Evolutionary conservation across 768 basidiomycete genomes (phyloP), one percentile per base, ranked within the genome.

Genomic region (Psilocybe cyanescens): DNA sequence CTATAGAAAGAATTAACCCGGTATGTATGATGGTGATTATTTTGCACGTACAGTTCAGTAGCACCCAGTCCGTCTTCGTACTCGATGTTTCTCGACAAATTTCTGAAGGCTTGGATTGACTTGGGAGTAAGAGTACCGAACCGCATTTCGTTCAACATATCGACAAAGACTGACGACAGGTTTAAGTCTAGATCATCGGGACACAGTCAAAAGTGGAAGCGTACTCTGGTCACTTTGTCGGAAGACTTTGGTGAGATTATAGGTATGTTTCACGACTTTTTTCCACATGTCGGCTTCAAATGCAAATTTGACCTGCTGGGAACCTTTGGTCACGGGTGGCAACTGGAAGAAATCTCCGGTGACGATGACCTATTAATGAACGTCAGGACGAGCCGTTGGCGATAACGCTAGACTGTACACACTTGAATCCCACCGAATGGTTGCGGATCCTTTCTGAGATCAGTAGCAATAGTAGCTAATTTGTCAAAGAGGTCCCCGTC

Each of bases 321-420:
- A 70, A 28, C 83, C 80, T 72, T 89, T 95, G 6, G 80, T 79
- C 0, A 99, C 95, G 2, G 97, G 97, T 0, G 97, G 97, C 4
- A 99, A 84, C 72, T 99, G 97, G 78, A 99, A 98, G 78, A 99
- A 99, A 71, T 99, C 97, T 7, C 97, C 97, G 1, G 95, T 97
- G 24, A 98, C 89, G 61, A 99, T 81, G 44, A 98, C 76, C 92
- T 95, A 70, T 6, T 6, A 16, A 55, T 24, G 9, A 39, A 48
- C 56, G n/a, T 33, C 4, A 19, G 19, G n/a, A 14, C 39, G 8
- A 56, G 12, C 30, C 2, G 24, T 3, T 12, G 11, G 6, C 17
- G 6, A 14, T 45, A 45, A 16, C 37, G 8, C 31, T 47, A 50
- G 3, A 31, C 16, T 28, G 58, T 37, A 46, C 72, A 8, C 37